Evolutionary conservation across 495 filamentous ascomycete species (phyloP).

Genomic region (Glarea lozoyensis): DNA sequence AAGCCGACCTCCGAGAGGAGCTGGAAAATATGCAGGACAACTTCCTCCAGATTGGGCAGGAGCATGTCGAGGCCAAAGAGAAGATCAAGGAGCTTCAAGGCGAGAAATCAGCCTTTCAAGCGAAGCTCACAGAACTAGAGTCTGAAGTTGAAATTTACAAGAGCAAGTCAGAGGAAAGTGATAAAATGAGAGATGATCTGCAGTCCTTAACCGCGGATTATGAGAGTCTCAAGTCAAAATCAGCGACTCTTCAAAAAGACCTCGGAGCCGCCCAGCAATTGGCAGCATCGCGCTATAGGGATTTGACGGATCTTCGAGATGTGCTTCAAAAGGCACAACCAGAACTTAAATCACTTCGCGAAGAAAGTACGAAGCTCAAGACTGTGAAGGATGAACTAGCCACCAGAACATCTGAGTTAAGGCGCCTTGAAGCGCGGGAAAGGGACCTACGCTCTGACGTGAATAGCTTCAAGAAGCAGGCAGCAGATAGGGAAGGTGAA

Average conservation of each 20-base stretch:
- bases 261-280: slow-evolving; percentile 78
- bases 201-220: slow-evolving; percentile 59
- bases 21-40: slow-evolving; percentile 77
- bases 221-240: slow-evolving; percentile 63
- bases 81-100: slow-evolving; percentile 58
- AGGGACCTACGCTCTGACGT: slow-evolving; percentile 72
- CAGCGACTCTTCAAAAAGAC: slow-evolving; percentile 67
- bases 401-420: slow-evolving; percentile 58
- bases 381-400: slow-evolving; percentile 61
- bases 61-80: slow-evolving; percentile 77
- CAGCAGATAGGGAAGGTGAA: slow-evolving; percentile 66
- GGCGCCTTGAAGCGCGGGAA: slow-evolving; percentile 66
- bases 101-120: slow-evolving; percentile 51
- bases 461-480: slow-evolving; percentile 53
- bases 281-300: slow-evolving; percentile 78
- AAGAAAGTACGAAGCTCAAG: slow-evolving; percentile 67
- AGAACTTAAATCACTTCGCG: slow-evolving; percentile 66
- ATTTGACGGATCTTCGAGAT: slow-evolving; percentile 68
- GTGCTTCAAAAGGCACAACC: slow-evolving; percentile 78
- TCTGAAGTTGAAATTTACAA: slow-evolving; percentile 43
- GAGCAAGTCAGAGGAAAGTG: slow-evolving; percentile 26
- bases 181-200: slow-evolving; percentile 48
- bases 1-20: slow-evolving; percentile 79
- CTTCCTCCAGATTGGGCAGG: slow-evolving; percentile 62
- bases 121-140: slow-evolving; percentile 56